phyloP scores from a whole-genome alignment of 2,329 filamentous ascomycete genomes.

The Alternaria hordeiaustralica region DNA sequence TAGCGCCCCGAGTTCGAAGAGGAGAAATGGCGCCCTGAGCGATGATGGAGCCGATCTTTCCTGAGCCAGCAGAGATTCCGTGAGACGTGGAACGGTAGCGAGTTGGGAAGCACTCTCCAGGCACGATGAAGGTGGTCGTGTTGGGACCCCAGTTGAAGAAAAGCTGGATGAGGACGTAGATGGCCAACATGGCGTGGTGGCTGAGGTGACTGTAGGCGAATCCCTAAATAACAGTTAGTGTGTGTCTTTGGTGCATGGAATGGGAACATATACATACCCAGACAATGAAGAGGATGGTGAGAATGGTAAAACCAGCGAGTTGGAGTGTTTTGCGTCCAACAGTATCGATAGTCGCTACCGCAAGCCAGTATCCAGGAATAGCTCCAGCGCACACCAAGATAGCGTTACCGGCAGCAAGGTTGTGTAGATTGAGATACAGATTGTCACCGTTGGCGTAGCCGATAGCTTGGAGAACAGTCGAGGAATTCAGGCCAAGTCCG shows the following conservation, averaged over 20 bases:
- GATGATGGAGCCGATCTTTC: slow-evolving; percentile 59
- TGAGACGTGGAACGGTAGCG: slow-evolving; percentile 58
- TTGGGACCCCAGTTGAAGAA: slow-evolving; percentile 61
- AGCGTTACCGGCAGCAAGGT: slow-evolving; percentile 78
- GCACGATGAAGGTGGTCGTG: slow-evolving; percentile 59
- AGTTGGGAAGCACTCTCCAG: slow-evolving; percentile 59
- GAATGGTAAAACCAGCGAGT: slow-evolving; percentile 39
- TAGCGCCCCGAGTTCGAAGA: slow-evolving; percentile 58
- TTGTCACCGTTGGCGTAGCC: slow-evolving; percentile 68
- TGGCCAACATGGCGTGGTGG: slow-evolving; percentile 51
- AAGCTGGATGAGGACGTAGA: slow-evolving; percentile 58
- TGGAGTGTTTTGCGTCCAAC: slow-evolving; percentile 62
- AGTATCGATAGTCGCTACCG: slow-evolving; percentile 65
- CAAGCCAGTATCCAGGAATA: slow-evolving; percentile 79
- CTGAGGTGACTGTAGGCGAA: slow-evolving; percentile 47
- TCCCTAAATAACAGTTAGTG: slow-evolving; percentile 9
- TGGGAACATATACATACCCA: slow-evolving; percentile 23
- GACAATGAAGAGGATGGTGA: slow-evolving; percentile 45
- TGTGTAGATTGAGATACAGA: slow-evolving; percentile 74
- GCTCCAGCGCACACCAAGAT: slow-evolving; percentile 80
- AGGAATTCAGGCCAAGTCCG: slow-evolving; percentile 74
- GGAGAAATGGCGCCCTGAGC: slow-evolving; percentile 57
- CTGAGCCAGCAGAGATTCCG: slow-evolving; percentile 57
- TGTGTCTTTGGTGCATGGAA: fast-evolving
- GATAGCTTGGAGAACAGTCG: slow-evolving; percentile 72